Conservation (phyloP, 148 eudicot species). For the Talinum fruticosum region DNA sequence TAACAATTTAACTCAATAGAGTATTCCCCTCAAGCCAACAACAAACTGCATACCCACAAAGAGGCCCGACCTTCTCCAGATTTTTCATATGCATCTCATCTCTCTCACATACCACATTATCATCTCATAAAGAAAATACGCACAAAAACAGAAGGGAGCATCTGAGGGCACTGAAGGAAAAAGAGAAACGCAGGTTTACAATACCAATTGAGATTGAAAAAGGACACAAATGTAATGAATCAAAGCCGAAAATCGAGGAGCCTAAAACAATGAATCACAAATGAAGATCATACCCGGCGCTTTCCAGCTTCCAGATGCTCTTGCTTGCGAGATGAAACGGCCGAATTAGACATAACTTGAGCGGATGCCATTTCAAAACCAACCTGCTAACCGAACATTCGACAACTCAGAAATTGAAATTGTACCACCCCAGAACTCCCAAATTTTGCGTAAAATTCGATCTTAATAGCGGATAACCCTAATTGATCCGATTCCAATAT, state of each 20-base stretch:
- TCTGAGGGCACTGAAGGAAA: no score
- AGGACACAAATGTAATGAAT: neutral
- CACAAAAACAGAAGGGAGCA: neutral
- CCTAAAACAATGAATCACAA: neutral
- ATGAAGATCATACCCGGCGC: conserved; percentile 40
- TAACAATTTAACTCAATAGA: neutral
- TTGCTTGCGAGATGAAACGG: conserved; percentile 43
- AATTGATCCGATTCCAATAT: neutral
- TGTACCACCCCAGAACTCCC: neutral
- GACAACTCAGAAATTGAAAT: neutral
- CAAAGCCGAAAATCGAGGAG: neutral
- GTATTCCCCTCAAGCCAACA: neutral
- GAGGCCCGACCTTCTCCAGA: neutral
- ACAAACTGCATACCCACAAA: neutral
- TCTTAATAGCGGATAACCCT: neutral
- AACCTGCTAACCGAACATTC: neutral
- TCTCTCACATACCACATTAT: neutral
- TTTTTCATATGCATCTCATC: neutral
- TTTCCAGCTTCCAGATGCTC: conserved; percentile 86
- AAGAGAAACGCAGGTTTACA: neutral
- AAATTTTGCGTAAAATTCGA: neutral
- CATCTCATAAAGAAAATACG: neutral
- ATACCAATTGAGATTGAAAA: neutral
- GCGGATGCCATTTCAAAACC: conserved; percentile 52
- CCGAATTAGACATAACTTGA: conserved; percentile 44